Conservation (phyloP, 1,284 basidiomycete species). For the Pseudomicrostroma phylloplanum region DNA sequence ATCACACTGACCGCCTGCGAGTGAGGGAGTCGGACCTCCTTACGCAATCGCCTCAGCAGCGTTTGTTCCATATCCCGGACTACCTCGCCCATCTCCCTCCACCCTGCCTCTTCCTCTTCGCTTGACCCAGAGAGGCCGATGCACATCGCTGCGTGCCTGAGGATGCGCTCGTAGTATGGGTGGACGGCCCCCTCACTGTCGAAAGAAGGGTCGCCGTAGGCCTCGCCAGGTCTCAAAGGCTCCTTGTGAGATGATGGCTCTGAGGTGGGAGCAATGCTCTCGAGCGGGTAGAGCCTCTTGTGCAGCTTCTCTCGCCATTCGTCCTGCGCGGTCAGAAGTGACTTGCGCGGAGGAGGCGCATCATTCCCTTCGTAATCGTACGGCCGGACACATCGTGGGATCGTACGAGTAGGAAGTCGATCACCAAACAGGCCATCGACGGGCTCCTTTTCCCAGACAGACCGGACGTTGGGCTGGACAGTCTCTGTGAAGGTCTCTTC, state of each 20-base stretch:
- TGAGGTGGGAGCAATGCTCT: background rate
- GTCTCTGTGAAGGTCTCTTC: conserved; percentile 10
- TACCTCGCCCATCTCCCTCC: background rate
- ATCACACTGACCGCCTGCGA: too few species aligned
- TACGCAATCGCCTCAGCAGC: background rate
- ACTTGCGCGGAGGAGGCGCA: background rate
- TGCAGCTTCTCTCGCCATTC: background rate
- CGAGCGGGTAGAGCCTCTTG: background rate
- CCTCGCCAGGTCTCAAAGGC: background rate
- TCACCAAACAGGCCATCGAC: background rate
- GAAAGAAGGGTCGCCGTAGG: background rate
- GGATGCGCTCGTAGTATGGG: background rate
- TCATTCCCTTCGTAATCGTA: background rate
- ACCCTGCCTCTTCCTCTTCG: background rate
- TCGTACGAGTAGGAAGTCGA: background rate
- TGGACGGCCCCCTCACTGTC: background rate
- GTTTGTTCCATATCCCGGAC: background rate
- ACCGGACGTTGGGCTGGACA: conserved; percentile 34
- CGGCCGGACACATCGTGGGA: background rate
- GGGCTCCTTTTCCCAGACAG: background rate
- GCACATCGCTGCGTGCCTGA: background rate
- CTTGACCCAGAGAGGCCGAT: background rate
- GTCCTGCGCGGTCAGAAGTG: background rate
- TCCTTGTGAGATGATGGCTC: background rate
- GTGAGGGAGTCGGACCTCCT: background rate